Base-by-base conservation (phyloP, 208 protist species). In the Blechomonas ayalai region DNA sequence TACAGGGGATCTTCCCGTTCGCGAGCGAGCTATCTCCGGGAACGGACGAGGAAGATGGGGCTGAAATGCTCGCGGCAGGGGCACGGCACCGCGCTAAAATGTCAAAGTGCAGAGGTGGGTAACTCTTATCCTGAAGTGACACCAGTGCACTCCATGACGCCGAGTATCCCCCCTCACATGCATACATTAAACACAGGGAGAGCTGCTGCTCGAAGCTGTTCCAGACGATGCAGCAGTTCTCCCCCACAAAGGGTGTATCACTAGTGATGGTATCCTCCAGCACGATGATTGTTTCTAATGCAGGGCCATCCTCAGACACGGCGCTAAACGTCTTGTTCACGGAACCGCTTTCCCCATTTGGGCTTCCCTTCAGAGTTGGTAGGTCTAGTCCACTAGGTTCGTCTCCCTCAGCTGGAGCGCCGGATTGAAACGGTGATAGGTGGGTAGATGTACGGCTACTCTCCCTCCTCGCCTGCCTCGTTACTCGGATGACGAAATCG, bases 151-250 rank as follows among this genome's bases (percentile, higher is more conserved):
- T 82, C 76, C 80, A 89, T 3, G 72, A 75, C 6, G 80, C 80
- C 6, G 56, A 40, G 59, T 81, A 89, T n/a, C 67, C 72, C 44
- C 80, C 68, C 53, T 82, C 71, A 0, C 68, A 74, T n/a, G 66
- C 59, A 42, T 78, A 89, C 80, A 85, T 85, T 45, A 89, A 72
- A 40, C 80, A 89, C 4, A 89, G 40, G 10, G 75, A 85, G 32
- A 80, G 67, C 51, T 79, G 64, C 46, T 83, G 65, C 8, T 82
- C 75, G 18, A 85, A 69, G 40, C 75, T 84, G 52, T 89, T 89
- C 76, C 80, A 89, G n/a, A 89, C 80, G 47, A 89, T 89, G 35
- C 75, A 89, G 51, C 75, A 80, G 57, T 89, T 89, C 55, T 89
- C 75, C 12, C 74, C 80, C 15, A 89, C 75, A 67, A 89, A 85